These are phyloP conservation scores for Eucalyptus erythrocorys DNA, from an alignment of 345 rosid species.

Conservation along the genomic window DNA sequence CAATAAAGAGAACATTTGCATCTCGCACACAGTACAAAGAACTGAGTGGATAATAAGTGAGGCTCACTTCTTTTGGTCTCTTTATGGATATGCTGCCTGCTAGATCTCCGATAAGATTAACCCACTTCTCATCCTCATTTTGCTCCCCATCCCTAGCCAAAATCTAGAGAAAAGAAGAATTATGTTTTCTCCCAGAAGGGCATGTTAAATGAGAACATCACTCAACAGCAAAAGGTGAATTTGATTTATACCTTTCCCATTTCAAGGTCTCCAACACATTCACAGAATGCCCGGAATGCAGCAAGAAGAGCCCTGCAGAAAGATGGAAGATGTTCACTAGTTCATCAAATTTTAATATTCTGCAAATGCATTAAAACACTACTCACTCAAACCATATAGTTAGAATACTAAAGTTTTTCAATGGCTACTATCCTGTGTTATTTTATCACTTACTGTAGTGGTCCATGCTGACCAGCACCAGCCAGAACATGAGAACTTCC, in stretches of 20 bases:
- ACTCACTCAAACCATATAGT: background rate
- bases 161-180: slow-evolving; percentile 30
- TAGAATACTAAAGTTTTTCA: background rate
- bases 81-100: slow-evolving; percentile 88
- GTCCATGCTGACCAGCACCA: slow-evolving; percentile 74
- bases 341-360: background rate
- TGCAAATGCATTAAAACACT: background rate
- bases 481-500: slow-evolving; percentile 92
- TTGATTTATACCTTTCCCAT: slow-evolving; percentile 79
- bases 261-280: slow-evolving; percentile 97
- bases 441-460: slow-evolving; percentile 43
- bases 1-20: background rate
- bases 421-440: background rate
- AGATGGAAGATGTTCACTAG: background rate
- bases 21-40: background rate
- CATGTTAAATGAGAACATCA: background rate
- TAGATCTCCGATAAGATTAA: slow-evolving; percentile 71
- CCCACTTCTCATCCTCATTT: slow-evolving; percentile 87
- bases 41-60: background rate
- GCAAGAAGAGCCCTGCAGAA: slow-evolving; percentile 70
- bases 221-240: background rate
- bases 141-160: slow-evolving; percentile 86
- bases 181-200: background rate
- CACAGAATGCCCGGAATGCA: slow-evolving; percentile 94
- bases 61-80: slow-evolving; percentile 90